Conservation (phyloP, 2,329 filamentous ascomycete species). For the Scedosporium dehoogii region DNA sequence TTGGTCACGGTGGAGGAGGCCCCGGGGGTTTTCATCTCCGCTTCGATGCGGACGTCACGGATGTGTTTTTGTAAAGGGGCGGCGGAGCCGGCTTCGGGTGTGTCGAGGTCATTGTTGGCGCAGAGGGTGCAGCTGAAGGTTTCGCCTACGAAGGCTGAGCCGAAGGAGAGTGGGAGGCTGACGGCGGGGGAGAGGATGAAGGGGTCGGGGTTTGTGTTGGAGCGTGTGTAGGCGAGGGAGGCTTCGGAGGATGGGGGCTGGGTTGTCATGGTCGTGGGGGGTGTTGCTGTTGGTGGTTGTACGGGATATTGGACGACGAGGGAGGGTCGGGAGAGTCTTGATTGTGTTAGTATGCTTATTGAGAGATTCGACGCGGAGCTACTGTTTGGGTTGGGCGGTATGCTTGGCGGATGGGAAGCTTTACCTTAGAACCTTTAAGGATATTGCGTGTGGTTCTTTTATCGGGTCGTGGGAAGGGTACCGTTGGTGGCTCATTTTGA, state of each 20-base stretch:
- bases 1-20: slow-evolving; percentile 44
- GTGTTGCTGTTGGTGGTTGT: slow-evolving; percentile 14
- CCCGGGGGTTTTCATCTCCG: slow-evolving; percentile 91
- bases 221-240: slow-evolving; percentile 58
- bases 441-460: slow-evolving; percentile 71
- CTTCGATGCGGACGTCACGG: slow-evolving; percentile 70
- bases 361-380: background rate
- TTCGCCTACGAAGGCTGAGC: slow-evolving; percentile 90
- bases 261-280: slow-evolving; percentile 28
- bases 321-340: slow-evolving; percentile 66
- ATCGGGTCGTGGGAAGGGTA: slow-evolving; percentile 46
- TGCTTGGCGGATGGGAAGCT: background rate
- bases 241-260: slow-evolving; percentile 42
- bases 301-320: slow-evolving; percentile 59
- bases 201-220: slow-evolving; percentile 25
- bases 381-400: background rate
- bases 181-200: slow-evolving; percentile 56
- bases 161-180: slow-evolving; percentile 83
- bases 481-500: slow-evolving; percentile 46
- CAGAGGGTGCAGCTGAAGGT: slow-evolving; percentile 90
- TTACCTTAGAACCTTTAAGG: slow-evolving; percentile 64
- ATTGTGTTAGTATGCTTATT: too few species aligned
- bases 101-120: slow-evolving; percentile 70
- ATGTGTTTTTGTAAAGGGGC: slow-evolving; percentile 37
- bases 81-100: background rate